Conservation (phyloP, 2,329 filamentous ascomycete genomes). For the Aureobasidium sp. region DNA sequence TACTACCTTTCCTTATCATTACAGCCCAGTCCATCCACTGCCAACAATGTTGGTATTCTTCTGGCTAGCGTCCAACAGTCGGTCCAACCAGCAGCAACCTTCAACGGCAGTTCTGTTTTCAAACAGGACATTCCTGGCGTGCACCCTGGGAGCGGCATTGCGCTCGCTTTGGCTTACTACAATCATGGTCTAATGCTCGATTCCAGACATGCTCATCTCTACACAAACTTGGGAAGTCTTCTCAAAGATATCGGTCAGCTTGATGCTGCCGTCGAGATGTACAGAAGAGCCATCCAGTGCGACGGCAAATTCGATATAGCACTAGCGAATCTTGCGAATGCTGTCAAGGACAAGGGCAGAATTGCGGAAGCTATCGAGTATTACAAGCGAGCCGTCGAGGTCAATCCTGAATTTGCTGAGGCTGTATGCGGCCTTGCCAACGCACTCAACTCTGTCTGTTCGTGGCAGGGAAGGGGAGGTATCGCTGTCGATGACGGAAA, state of each 20-base stretch:
- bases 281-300: constrained; percentile 85
- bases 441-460: constrained; percentile 90
- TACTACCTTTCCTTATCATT: constrained; percentile 94
- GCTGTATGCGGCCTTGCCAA: constrained; percentile 94
- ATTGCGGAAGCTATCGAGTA: constrained; percentile 88
- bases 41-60: constrained; percentile 95
- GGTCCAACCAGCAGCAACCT: constrained; percentile 30
- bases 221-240: constrained; percentile 91
- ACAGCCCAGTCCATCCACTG: constrained; percentile 92
- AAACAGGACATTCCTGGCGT: constrained; percentile 61
- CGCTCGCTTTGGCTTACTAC: constrained; percentile 86
- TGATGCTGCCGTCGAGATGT: constrained; percentile 89
- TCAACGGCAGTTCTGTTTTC: constrained; percentile 21
- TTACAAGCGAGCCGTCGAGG: constrained; percentile 79
- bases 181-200: constrained; percentile 87
- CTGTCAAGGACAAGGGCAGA: constrained; percentile 90
- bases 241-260: constrained; percentile 95
- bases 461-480: constrained; percentile 85
- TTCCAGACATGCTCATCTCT: constrained; percentile 83
- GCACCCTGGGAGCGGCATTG: constrained; percentile 74
- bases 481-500: constrained; percentile 62
- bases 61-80: constrained; percentile 84
- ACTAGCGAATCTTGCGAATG: constrained; percentile 90
- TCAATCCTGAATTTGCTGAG: constrained; percentile 95
- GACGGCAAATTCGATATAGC: constrained; percentile 96